These are phyloP conservation scores for Alternaria atra DNA, from an alignment of 2,329 filamentous ascomycete species.

Conservation along the genomic window DNA sequence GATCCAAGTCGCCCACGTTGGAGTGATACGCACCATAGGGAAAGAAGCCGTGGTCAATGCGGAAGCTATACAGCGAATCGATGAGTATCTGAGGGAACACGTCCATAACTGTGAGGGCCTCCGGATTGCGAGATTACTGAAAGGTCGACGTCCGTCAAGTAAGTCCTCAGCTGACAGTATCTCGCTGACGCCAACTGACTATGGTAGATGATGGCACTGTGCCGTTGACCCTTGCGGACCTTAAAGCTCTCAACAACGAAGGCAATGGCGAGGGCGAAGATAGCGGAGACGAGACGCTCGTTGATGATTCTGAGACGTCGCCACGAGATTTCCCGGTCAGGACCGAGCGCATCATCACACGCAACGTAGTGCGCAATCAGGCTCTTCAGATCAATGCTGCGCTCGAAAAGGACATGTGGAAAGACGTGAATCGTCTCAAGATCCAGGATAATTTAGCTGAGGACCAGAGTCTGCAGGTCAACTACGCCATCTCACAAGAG, in stretches of 20 bases:
- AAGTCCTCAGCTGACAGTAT: neutral
- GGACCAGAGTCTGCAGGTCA: conserved; percentile 18
- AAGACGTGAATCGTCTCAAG: conserved; percentile 18
- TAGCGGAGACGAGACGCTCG: neutral
- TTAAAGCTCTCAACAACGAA: neutral
- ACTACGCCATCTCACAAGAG: conserved; percentile 15
- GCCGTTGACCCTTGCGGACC: neutral
- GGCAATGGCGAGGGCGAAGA: neutral
- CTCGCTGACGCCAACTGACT: neutral
- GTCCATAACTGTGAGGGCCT: neutral
- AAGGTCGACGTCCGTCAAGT: neutral
- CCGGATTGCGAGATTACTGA: neutral
- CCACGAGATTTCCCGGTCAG: neutral
- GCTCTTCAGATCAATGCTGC: conserved; percentile 28
- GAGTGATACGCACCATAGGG: conserved; percentile 20
- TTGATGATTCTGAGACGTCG: neutral
- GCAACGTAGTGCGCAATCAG: conserved; percentile 22
- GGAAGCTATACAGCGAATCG: conserved; percentile 23
- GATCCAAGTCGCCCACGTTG: conserved; percentile 30
- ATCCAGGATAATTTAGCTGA: conserved; percentile 25
- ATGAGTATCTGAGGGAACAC: conserved; percentile 8
- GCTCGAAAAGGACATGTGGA: conserved; percentile 25
- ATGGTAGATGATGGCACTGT: neutral
- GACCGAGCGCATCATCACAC: conserved; percentile 14
- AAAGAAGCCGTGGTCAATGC: conserved; percentile 22